These are phyloP conservation scores for Colletotrichum camelliae DNA, from an alignment of 2,329 filamentous ascomycete species.

Conservation along the genomic window DNA sequence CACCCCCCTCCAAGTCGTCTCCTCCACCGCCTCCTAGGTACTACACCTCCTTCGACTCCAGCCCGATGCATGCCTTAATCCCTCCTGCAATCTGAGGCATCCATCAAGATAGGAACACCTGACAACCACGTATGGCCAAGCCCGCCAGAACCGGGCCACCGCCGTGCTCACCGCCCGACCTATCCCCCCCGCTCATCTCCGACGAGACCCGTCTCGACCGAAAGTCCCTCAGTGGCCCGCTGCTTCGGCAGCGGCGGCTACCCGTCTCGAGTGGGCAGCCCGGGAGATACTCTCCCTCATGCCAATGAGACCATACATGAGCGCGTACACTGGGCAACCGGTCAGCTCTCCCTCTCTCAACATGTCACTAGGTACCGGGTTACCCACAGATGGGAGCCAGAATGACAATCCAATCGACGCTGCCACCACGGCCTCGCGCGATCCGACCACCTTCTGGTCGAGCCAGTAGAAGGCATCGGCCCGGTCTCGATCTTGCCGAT, in stretches of 20 bases:
- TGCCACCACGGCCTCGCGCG: conserved; percentile 47
- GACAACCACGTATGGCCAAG: conserved; percentile 14
- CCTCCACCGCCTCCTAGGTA: conserved; percentile 12
- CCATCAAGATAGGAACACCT: neutral
- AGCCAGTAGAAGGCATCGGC: conserved; percentile 57
- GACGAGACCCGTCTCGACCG: conserved; percentile 20
- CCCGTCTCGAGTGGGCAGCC: conserved; percentile 12
- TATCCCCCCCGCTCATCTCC: conserved; percentile 16
- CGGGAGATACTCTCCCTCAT: conserved; percentile 48
- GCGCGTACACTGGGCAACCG: conserved; percentile 45
- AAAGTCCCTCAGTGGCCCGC: conserved; percentile 22
- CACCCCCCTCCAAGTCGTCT: neutral
- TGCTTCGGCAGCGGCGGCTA: conserved; percentile 15
- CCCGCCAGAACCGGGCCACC: conserved; percentile 18
- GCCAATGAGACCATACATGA: conserved; percentile 54
- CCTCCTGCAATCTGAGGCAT: conserved; percentile 10
- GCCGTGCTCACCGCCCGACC: conserved; percentile 21
- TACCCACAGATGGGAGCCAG: conserved; percentile 51
- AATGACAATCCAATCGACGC: conserved; percentile 48
- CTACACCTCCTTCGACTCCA: neutral
- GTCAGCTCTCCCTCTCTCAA: neutral
- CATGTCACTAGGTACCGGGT: neutral
- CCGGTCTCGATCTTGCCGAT: conserved; percentile 52
- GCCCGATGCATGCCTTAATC: conserved; percentile 12
- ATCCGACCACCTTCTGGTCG: conserved; percentile 48